phyloP scores from a whole-genome alignment of 106 monocot species.

The Dactylorhiza incarnata region DNA sequence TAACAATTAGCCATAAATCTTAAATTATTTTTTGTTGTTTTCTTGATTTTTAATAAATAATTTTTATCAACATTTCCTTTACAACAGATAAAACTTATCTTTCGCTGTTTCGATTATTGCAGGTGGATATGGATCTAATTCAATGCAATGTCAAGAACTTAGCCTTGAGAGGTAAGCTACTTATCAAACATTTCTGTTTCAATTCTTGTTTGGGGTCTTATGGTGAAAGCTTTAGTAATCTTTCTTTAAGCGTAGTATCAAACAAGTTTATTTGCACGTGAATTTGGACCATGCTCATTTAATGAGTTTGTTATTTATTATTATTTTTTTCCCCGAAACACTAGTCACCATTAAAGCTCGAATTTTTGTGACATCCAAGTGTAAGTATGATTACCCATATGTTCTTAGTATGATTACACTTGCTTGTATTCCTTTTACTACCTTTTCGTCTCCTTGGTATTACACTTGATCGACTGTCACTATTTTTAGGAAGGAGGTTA shows the following conservation, averaged over 20 bases:
- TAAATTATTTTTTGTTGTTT: too few species aligned
- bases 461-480: too few species aligned
- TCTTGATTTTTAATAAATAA: too few species aligned
- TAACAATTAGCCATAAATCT: too few species aligned
- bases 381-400: not conserved
- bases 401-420: not conserved
- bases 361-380: not conserved
- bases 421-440: not conserved
- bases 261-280: not conserved
- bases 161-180: constrained; percentile 51
- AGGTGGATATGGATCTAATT: constrained; percentile 80
- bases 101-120: constrained; percentile 12
- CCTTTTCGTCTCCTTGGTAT: too few species aligned
- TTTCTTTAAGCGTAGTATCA: not conserved
- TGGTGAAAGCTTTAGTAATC: not conserved
- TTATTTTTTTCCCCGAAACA: not conserved
- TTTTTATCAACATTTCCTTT: not conserved
- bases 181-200: not conserved
- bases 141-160: constrained; percentile 57
- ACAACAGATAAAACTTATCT: not conserved
- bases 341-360: not conserved
- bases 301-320: not conserved
- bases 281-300: too few species aligned
- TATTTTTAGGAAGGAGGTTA: too few species aligned
- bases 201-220: not conserved